Conservation (phyloP, 352 stramenopile genomes). For the Phytophthora pseudosyringae region DNA sequence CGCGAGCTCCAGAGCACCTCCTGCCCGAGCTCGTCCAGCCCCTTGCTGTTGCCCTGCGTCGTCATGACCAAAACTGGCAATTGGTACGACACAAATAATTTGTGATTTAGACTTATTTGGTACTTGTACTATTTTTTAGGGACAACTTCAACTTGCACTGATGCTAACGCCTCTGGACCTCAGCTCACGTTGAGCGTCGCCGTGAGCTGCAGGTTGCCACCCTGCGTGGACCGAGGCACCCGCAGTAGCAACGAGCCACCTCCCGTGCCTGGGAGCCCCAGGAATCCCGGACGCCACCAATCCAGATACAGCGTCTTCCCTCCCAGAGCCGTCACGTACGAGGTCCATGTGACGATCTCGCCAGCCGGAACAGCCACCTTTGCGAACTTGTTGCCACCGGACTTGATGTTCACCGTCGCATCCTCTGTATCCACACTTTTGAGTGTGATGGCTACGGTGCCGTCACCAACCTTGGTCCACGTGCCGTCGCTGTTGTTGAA, state of each 20-base stretch:
- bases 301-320: constrained; percentile 54
- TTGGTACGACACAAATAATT: neutral
- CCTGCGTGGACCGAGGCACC: constrained; percentile 36
- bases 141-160: too few species aligned
- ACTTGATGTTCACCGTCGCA: constrained; percentile 53
- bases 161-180: neutral
- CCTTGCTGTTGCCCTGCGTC: constrained; percentile 52
- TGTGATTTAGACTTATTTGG: neutral
- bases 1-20: constrained; percentile 70
- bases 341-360: constrained; percentile 41
- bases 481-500: constrained; percentile 46
- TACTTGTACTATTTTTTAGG: neutral
- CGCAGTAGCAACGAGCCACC: constrained; percentile 48
- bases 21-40: constrained; percentile 48
- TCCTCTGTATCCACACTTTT: constrained; percentile 41
- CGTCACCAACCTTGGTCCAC: constrained; percentile 43
- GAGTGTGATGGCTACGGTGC: constrained; percentile 41
- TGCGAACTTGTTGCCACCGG: too few species aligned
- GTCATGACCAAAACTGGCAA: constrained; percentile 17
- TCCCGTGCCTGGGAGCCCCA: constrained; percentile 37
- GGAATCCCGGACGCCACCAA: constrained; percentile 43
- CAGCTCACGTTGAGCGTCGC: constrained; percentile 39
- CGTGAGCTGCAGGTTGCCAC: constrained; percentile 33
- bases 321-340: constrained; percentile 35
- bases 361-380: constrained; percentile 37